These are phyloP conservation scores for Paraphaeosphaeria minitans DNA, from an alignment of 2,329 filamentous ascomycete species.

Conservation along the genomic window DNA sequence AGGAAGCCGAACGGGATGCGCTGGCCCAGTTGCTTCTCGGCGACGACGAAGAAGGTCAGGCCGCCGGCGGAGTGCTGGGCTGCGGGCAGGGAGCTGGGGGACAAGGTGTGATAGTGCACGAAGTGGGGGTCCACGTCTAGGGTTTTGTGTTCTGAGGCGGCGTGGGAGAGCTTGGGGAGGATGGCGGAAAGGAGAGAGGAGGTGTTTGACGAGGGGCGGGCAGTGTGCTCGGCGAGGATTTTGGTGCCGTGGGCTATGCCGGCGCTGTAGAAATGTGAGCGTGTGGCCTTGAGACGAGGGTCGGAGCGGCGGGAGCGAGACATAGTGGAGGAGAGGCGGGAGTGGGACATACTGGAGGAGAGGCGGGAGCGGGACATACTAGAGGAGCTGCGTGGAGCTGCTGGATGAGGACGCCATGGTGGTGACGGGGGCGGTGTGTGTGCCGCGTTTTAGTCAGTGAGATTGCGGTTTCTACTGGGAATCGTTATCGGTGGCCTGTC, in stretches of 20 bases:
- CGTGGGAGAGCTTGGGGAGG: conserved; percentile 91
- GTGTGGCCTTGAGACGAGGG: background rate
- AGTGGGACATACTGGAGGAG: conserved; percentile 43
- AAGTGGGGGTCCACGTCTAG: conserved; percentile 91
- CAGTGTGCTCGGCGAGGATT: conserved; percentile 91
- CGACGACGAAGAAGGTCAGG: conserved; percentile 89
- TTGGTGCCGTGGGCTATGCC: conserved; percentile 94
- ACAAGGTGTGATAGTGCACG: conserved; percentile 93
- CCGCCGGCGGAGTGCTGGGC: conserved; percentile 69
- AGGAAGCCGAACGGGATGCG: conserved; percentile 93
- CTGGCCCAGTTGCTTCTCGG: conserved; percentile 78
- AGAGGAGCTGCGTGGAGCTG: conserved; percentile 46
- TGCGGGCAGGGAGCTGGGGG: conserved; percentile 67
- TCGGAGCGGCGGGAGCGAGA: background rate
- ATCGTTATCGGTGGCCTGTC: background rate
- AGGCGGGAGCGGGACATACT: conserved; percentile 31
- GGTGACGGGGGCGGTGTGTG: background rate
- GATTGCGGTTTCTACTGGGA: background rate
- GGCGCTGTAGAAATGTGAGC: conserved; percentile 60
- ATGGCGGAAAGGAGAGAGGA: conserved; percentile 90
- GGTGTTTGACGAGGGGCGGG: conserved; percentile 79
- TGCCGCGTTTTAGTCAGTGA: background rate
- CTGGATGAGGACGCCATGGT: conserved; percentile 47
- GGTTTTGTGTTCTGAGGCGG: conserved; percentile 81
- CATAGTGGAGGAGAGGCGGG: conserved; percentile 49